phyloP scores from a whole-genome alignment of 257 asterid genomes.

The Linderniella brevidens region DNA sequence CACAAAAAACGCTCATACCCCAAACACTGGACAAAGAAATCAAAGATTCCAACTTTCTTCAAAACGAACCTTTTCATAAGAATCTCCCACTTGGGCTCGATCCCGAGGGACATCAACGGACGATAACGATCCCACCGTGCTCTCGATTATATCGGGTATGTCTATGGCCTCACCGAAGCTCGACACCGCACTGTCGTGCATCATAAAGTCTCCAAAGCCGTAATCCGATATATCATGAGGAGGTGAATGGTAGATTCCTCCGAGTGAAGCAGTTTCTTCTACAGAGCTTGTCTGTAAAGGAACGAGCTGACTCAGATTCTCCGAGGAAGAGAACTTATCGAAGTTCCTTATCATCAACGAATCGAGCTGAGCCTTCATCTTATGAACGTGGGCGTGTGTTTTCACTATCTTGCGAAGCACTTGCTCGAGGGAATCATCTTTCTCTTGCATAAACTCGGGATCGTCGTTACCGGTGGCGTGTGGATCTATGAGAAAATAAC shows the following conservation, averaged over 20 bases:
- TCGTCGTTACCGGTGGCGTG: constrained; percentile 25
- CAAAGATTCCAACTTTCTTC: too few species aligned
- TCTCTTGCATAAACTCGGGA: constrained; percentile 27
- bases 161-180: constrained; percentile 45
- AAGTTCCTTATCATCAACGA: constrained; percentile 38
- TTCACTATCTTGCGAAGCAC: constrained; percentile 52
- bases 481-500: constrained; percentile 24
- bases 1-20: too few species aligned
- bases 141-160: constrained; percentile 71
- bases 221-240: background rate
- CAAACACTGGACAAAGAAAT: too few species aligned
- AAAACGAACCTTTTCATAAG: constrained; percentile 43
- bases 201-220: constrained; percentile 38
- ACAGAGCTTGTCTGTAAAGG: constrained; percentile 37
- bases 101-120: constrained; percentile 57
- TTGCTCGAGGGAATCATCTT: constrained; percentile 30
- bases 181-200: constrained; percentile 39
- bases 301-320: constrained; percentile 55
- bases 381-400: constrained; percentile 42
- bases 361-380: constrained; percentile 53
- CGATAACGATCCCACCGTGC: constrained; percentile 55
- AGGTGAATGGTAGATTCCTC: constrained; percentile 18
- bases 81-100: constrained; percentile 46
- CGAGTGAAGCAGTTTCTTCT: constrained; percentile 37
- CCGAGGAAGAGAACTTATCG: constrained; percentile 73